Conservation (phyloP, 495 filamentous ascomycete species). For the Aspergillus cavernicola region DNA sequence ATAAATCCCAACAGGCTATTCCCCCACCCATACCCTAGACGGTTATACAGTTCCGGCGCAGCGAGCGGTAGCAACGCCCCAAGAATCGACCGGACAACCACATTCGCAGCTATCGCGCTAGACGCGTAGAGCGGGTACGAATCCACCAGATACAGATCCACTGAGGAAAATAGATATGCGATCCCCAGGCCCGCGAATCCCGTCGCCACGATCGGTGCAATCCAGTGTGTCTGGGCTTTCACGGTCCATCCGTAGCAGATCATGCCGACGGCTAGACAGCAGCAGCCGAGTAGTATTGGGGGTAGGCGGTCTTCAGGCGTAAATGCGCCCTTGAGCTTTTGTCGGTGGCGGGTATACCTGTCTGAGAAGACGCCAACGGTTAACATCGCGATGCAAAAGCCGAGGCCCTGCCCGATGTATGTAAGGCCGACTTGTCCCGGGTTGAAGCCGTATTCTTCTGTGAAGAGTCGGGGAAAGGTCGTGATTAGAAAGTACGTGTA, state of each 20-base stretch:
- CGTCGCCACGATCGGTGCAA: neutral
- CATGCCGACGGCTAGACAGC: neutral
- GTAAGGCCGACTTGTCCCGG: neutral
- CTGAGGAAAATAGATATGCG: neutral
- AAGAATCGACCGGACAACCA: neutral
- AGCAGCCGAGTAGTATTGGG: neutral
- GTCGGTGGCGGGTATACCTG: neutral
- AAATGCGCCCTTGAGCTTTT: neutral
- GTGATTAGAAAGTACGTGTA: neutral
- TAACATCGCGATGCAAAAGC: neutral
- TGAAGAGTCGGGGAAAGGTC: neutral
- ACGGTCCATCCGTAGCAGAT: neutral
- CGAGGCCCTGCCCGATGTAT: neutral
- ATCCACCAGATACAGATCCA: neutral
- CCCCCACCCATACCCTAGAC: neutral
- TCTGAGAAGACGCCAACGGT: neutral
- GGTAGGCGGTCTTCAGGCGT: neutral
- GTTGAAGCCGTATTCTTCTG: neutral
- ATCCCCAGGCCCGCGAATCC: neutral
- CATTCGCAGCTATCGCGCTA: neutral
- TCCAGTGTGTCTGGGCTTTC: neutral
- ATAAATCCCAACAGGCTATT: neutral
- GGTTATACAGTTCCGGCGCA: neutral
- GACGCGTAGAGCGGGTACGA: neutral
- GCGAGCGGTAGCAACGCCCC: neutral